Base-by-base conservation (phyloP, 2,329 filamentous ascomycete species). In the Xylaria sp. region DNA sequence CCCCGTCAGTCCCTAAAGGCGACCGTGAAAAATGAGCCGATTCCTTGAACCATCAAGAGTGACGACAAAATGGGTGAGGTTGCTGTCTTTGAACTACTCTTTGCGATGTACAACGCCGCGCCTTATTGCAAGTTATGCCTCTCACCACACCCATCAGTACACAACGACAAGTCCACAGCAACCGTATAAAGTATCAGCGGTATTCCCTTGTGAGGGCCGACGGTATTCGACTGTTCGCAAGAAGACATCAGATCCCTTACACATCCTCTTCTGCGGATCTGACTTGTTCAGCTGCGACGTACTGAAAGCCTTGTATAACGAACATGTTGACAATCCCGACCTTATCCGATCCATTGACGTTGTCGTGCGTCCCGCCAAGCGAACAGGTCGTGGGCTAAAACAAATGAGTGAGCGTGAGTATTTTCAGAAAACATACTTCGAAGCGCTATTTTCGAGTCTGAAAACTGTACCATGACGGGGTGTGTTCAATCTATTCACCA, bases 261-360 rank as follows among this genome's bases (percentile, higher is more conserved):
- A 89, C 35, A 92, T 99, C 57, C 84, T 99, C 3, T 99, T 97
- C 78, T 98, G 94, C 78, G 95, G 95, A 66, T 95, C 94, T 2
- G 95, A 99, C 76, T 83, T 88, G 2, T 97, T 98, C 77, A 97
- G 94, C 79, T 90, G 90, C 71, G 85, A 84, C 55, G 92, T 92
- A 1, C 81, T 99, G 52, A 79, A 80, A 61, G 90, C 91, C 5
- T 79, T 99, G 35, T 76, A 89, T 69, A 72, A 78, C 4, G 89
- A 92, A 72, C 83, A 88, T 55, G 64, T 75, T 25, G 72, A 71
- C 56, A 82, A 83, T 59, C 82, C 78, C 6, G 77, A 78, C 17
- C 78, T 87, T 11, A 88, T 97, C 57, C 82, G 83, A 60, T 92
- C 91, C 4, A 89, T 99, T 67, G 90, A 97, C 75, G 94, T 99